Evolutionary conservation across 305 asterid species (phyloP).

Genomic region (Fraxinus xanthoxyloides): DNA sequence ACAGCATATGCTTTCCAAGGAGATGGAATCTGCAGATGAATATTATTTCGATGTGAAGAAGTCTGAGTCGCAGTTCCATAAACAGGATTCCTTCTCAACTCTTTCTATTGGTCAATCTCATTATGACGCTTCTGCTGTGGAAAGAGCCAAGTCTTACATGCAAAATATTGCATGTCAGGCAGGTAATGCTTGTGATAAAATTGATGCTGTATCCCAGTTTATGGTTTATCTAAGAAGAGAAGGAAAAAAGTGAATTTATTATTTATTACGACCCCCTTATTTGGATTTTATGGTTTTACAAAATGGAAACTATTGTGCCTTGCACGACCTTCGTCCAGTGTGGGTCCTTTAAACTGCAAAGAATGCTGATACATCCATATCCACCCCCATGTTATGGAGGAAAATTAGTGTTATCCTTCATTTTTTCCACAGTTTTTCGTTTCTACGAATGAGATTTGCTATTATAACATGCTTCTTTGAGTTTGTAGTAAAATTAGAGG

Average conservation of each 20-base stretch:
- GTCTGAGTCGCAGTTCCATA: slow-evolving; percentile 42
- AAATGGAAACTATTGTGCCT: background rate
- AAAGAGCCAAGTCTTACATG: slow-evolving; percentile 31
- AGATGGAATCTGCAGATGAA: slow-evolving; percentile 22
- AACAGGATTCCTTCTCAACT: slow-evolving; percentile 50
- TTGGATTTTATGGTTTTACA: background rate
- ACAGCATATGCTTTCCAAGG: slow-evolving; percentile 35
- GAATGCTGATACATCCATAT: background rate
- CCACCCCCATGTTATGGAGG: background rate
- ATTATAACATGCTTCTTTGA: background rate
- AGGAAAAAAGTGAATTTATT: background rate
- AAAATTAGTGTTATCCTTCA: background rate
- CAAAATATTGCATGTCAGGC: slow-evolving; percentile 38
- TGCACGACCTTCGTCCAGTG: background rate
- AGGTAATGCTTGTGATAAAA: slow-evolving; percentile 33
- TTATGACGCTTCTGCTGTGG: slow-evolving; percentile 31
- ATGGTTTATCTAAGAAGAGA: background rate
- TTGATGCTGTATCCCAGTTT: background rate
- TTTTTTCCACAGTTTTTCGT: background rate
- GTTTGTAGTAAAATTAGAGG: background rate
- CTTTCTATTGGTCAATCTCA: slow-evolving; percentile 44
- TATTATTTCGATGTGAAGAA: slow-evolving; percentile 27
- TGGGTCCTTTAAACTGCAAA: background rate
- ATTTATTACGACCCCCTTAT: background rate
- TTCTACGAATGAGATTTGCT: background rate